Percentiles rank a stretch among this genome's conserved stretches.
phyloP scores from a whole-genome alignment of 176 grass and related monocot species.

The Carex cristatella region DNA sequence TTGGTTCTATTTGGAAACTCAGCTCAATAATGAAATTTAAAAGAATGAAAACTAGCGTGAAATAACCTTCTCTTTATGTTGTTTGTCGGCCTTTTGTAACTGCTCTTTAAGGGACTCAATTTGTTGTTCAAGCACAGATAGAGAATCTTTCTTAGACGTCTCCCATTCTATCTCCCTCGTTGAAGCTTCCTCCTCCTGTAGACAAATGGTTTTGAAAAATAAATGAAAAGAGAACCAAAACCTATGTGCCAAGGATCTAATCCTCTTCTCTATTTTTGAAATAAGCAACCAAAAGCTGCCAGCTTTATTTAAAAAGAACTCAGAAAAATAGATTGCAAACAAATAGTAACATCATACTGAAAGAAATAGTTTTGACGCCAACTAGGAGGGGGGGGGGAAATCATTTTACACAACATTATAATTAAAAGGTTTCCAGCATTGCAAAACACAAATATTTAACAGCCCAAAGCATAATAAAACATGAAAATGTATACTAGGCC shows the following conservation, averaged over 20 bases:
- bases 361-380: not conserved
- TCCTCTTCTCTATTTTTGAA: not conserved
- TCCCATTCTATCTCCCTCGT: slow-evolving; percentile 74
- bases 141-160: slow-evolving; percentile 50
- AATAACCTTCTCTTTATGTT: slow-evolving; percentile 45
- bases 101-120: slow-evolving; percentile 50
- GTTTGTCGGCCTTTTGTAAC: slow-evolving; percentile 41
- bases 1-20: not conserved
- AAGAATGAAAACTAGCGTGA: not conserved
- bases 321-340: not conserved
- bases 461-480: not conserved
- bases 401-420: not conserved
- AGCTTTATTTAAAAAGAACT: not conserved
- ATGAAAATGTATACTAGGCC: not conserved
- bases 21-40: slow-evolving; percentile 8
- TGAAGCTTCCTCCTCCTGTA: slow-evolving; percentile 65
- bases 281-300: not conserved
- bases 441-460: not conserved
- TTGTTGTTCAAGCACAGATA: slow-evolving; percentile 44
- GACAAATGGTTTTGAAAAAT: slow-evolving; percentile 24
- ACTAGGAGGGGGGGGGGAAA: no score
- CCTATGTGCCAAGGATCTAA: not conserved
- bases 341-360: not conserved
- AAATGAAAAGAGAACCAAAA: not conserved
- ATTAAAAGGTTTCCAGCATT: not conserved